Evolutionary conservation across 441 rosid species (phyloP), one percentile per base, ranked within the genome.

Genomic region (Theobroma grandiflorum): DNA sequence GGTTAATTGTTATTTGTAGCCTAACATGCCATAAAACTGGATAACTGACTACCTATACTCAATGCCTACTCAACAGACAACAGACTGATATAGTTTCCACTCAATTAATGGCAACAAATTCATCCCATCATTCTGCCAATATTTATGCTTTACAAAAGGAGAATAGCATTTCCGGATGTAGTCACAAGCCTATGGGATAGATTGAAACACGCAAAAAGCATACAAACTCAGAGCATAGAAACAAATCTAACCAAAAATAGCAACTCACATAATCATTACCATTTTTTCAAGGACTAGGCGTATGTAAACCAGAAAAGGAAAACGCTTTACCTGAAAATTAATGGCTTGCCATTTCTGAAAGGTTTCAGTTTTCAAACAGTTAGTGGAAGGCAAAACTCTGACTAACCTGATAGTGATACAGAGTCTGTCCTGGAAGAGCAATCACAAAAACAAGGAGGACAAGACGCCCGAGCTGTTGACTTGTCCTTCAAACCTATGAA

Each of bases 401-500:
- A 81, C 49, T 40, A 55, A 87, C 90, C 88, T 76, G 73, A 26
- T 63, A 86, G 79, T 47, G 53, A 79, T 57, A 43, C 77, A 69
- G 83, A 78, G 42, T 82, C 78, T 65, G 78, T 73, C 35, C 81
- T 85, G 50, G 86, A 83, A 74, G 82, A 79, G 82, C 93, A 89
- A 73, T 86, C 88, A 76, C 94, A 91, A 58, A 71, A 79, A 81
- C 94, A 91, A 57, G 83, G 83, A 68, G 79, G 78, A 55, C 94
- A 89, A 7, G 89, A 81, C 75, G 79, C 62, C 26, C 68, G 66
- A 82, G 50, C 74, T 49, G 45, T 80, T 72, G 84, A 74, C 33
- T 53, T 80, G 49, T 79, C 74, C 82, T 68, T 84, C 45, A 83
- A 78, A 80, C 22, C 79, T 85, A 78, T 78, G 61, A 62, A 77